Conservation (phyloP, 108 stramenopile genomes). For the Phaeodactylum tricornutum region DNA sequence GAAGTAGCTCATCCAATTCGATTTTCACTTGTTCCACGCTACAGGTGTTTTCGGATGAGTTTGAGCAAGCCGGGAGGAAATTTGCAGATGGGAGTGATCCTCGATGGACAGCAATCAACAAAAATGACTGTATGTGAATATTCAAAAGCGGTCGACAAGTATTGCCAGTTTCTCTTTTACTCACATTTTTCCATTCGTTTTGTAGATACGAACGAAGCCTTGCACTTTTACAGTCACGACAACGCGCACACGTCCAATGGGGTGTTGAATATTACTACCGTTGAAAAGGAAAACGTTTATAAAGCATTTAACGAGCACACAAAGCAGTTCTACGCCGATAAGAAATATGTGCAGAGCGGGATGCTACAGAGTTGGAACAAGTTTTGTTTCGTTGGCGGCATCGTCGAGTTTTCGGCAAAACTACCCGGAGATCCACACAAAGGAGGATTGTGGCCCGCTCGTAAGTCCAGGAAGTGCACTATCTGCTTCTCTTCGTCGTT, state of each 20-base stretch:
- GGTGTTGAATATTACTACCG: slow-evolving; percentile 61
- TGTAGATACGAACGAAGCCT: slow-evolving; percentile 72
- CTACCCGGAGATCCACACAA: slow-evolving; percentile 60
- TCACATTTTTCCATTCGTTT: slow-evolving; percentile 1
- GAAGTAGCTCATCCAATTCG: background rate
- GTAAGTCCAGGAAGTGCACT: too few species aligned
- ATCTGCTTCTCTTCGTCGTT: too few species aligned
- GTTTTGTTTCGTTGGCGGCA: slow-evolving; percentile 86
- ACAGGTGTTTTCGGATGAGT: slow-evolving; percentile 89
- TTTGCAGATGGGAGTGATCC: slow-evolving; percentile 93
- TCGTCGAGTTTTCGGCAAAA: slow-evolving; percentile 78
- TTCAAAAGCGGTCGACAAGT: background rate
- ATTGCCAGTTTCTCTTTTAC: background rate
- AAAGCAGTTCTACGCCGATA: slow-evolving; percentile 55
- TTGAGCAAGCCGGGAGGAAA: slow-evolving; percentile 75
- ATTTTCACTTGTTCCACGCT: slow-evolving; percentile 3
- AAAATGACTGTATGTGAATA: slow-evolving; percentile 34
- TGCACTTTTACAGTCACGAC: slow-evolving; percentile 71
- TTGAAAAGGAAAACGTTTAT: slow-evolving; percentile 48
- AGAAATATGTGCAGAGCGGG: slow-evolving; percentile 67
- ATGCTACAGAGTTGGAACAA: slow-evolving; percentile 92
- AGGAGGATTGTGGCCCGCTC: slow-evolving; percentile 86
- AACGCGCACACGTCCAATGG: slow-evolving; percentile 64
- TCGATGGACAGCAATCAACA: slow-evolving; percentile 83
- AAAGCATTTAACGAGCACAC: slow-evolving; percentile 76